phyloP scores from a whole-genome alignment of 805 yeast genomes.

The Jamesozyma lodderae region DNA sequence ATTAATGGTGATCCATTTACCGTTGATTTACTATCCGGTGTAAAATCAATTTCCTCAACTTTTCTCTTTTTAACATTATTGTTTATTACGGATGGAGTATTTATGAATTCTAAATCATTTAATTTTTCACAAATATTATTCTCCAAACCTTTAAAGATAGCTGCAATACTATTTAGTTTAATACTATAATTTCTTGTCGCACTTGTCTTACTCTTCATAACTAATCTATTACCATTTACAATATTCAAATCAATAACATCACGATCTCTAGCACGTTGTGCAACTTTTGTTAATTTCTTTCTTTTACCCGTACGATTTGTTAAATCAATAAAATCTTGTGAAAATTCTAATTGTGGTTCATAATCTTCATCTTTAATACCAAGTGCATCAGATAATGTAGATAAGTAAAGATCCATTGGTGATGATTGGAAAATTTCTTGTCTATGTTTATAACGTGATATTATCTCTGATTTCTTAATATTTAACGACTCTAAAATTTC shows the following conservation, averaged over 20 bases:
- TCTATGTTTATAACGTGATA: slow-evolving; percentile 28
- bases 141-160: slow-evolving; percentile 18
- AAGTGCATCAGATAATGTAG: slow-evolving; percentile 27
- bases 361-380: slow-evolving; percentile 25
- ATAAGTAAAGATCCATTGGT: slow-evolving; percentile 26
- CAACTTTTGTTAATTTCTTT: slow-evolving; percentile 22
- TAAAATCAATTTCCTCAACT: slow-evolving; percentile 15
- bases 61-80: slow-evolving; percentile 21
- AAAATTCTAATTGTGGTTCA: slow-evolving; percentile 15
- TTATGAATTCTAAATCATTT: slow-evolving; percentile 10
- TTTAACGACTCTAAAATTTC: slow-evolving; percentile 22
- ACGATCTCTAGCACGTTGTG: slow-evolving; percentile 27
- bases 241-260: slow-evolving; percentile 21
- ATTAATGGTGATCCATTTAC: slow-evolving; percentile 18
- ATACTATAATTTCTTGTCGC: slow-evolving; percentile 8
- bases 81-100: neutral
- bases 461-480: slow-evolving; percentile 25
- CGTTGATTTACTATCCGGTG: slow-evolving; percentile 13
- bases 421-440: slow-evolving; percentile 26
- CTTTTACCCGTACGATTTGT: slow-evolving; percentile 30
- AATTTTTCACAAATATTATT: slow-evolving; percentile 9
- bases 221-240: slow-evolving; percentile 18
- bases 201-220: slow-evolving; percentile 19
- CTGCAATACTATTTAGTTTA: slow-evolving; percentile 15
- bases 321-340: slow-evolving; percentile 21